phyloP scores from a whole-genome alignment of 2,329 filamentous ascomycete species.

The Aspergillus neoniger region DNA sequence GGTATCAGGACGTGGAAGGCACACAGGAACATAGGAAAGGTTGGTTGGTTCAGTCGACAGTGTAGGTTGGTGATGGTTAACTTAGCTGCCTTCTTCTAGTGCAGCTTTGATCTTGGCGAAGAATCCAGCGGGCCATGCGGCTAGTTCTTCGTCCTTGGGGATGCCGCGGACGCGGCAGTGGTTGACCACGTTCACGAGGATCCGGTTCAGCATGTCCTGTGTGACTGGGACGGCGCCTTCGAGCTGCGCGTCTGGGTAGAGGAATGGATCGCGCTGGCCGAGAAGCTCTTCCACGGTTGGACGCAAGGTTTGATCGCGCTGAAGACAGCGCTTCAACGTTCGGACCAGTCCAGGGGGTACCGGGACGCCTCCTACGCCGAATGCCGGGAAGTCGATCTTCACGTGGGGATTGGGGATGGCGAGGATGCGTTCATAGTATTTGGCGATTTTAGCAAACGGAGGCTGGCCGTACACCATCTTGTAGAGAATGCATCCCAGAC shows the following conservation, averaged over 20 bases:
- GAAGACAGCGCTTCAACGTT: conserved; percentile 60
- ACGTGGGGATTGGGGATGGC: conserved; percentile 54
- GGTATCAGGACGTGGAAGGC: not conserved
- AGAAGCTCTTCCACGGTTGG: conserved; percentile 61
- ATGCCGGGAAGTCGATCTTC: conserved; percentile 49
- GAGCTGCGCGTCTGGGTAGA: conserved; percentile 57
- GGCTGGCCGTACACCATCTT: conserved; percentile 98
- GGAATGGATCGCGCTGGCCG: conserved; percentile 56
- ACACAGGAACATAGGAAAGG: not conserved
- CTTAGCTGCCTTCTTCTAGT: conserved; percentile 37
- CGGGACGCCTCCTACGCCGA: conserved; percentile 50
- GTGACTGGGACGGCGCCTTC: conserved; percentile 53
- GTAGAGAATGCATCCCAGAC: conserved; percentile 91
- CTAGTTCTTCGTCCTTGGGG: conserved; percentile 59
- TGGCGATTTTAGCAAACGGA: conserved; percentile 88
- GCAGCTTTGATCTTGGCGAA: conserved; percentile 51
- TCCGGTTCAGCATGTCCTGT: conserved; percentile 61
- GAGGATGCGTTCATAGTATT: conserved; percentile 77
- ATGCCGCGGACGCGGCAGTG: conserved; percentile 59
- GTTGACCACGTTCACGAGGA: conserved; percentile 61
- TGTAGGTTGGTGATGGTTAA: not conserved
- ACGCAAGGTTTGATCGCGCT: conserved; percentile 58
- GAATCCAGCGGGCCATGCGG: conserved; percentile 51
- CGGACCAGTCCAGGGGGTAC: conserved; percentile 58
- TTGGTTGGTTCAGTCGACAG: not conserved